Evolutionary conservation across 164 flowering plant genomes (phyloP).

Genomic region (Macadamia tetraphylla): DNA sequence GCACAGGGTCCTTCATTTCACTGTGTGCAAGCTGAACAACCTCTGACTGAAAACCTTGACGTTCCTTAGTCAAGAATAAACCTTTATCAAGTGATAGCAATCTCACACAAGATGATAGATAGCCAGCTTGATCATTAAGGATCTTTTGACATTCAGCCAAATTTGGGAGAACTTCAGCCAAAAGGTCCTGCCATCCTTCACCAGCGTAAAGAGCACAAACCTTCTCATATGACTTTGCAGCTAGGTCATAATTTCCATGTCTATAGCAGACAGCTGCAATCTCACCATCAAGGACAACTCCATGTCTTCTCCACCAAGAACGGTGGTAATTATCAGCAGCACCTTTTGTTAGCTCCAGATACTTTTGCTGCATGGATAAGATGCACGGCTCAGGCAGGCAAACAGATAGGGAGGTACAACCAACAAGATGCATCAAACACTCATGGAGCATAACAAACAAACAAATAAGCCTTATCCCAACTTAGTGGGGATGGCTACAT

Average conservation of each 20-base stretch:
- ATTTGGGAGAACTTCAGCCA: constrained; percentile 95
- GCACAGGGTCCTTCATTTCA: constrained; percentile 95
- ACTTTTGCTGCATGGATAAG: constrained; percentile 52
- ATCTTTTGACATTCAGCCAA: constrained; percentile 96
- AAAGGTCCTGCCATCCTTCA: constrained; percentile 96
- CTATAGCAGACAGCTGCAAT: constrained; percentile 79
- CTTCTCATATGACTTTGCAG: constrained; percentile 93
- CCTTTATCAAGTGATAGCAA: constrained; percentile 82
- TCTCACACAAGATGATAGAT: constrained; percentile 90
- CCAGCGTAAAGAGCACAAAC: constrained; percentile 99
- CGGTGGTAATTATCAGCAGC: constrained; percentile 93
- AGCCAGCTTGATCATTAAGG: constrained; percentile 92
- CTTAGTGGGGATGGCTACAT: no score
- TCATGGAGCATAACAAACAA: no score
- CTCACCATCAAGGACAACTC: constrained; percentile 98
- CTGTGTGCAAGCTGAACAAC: constrained; percentile 87
- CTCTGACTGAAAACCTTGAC: constrained; percentile 90
- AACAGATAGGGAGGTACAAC: no score
- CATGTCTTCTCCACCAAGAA: constrained; percentile 99
- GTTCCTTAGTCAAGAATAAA: constrained; percentile 71
- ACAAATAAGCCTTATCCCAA: no score
- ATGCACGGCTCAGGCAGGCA: no score
- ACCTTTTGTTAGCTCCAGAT: constrained; percentile 87
- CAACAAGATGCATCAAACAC: no score
- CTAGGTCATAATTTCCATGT: constrained; percentile 82